Evolutionary conservation across 2,329 filamentous ascomycete species (phyloP), one percentile per base, ranked within the genome.

Genomic region (Chrysosphaeria jannelii): DNA sequence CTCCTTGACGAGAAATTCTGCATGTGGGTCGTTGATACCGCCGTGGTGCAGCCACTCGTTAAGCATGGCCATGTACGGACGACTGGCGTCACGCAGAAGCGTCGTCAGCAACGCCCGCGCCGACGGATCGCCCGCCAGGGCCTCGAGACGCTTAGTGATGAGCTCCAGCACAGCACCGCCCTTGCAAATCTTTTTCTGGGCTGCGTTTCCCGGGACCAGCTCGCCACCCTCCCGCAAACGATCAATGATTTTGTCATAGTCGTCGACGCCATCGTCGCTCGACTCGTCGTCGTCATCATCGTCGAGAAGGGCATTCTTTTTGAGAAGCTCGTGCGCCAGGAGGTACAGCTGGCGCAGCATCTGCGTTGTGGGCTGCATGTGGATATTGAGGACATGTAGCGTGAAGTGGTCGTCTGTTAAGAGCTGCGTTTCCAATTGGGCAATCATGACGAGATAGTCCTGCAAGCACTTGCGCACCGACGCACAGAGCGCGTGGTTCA

Each of bases 41-140:
- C 85, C 85, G 37, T 89, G 81, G 38, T 97, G 85, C 10, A 97
- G 51, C 85, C 85, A 97, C 41, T 93, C 81, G 37, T 97, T 97
- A 29, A 97, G 50, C 85, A 97, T 97, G 20, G 60, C 58, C 79
- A 93, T 91, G 40, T 97, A 97, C 0, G 85, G 85, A 26, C 70
- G 62, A 36, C 79, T 91, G 2, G 81, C 70, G 42, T 93, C 81
- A 26, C 75, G 59, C 20, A 97, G 45, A 14, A 97, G 46, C 3
- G 67, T 69, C 8, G 75, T 85, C 8, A 97, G 53, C 11, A 97
- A 46, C 13, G 66, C 60, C 30, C 75, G 62, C 11, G 85, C 79
- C 1, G 76, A 70, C 4, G 85, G 85, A 38, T 97, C 85, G 21
- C 85, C 85, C 2, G 81, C 85, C 62, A 91, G 81, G 9, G 70